These are phyloP conservation scores for Phytophthora pisi DNA, from an alignment of 352 stramenopile genomes.

Conservation along the genomic window DNA sequence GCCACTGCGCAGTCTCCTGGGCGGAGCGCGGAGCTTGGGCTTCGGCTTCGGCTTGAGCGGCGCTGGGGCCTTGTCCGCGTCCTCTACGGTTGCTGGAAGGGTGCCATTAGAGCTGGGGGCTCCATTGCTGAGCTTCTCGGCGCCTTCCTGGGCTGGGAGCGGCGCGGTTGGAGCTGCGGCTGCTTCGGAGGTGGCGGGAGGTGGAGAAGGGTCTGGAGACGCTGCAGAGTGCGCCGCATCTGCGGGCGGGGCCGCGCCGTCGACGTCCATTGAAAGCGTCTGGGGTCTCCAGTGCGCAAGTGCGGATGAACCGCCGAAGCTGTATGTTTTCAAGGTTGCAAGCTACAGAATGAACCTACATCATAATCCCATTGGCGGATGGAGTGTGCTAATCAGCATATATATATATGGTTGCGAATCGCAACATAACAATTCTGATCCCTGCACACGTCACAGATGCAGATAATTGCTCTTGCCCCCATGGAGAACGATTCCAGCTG, in stretches of 20 bases:
- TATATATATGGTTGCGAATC: too few relatives aligned
- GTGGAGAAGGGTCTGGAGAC: neutral
- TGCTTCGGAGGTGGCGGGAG: neutral
- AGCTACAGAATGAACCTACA: neutral
- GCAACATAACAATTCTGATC: neutral
- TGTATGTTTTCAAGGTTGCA: conserved; percentile 20
- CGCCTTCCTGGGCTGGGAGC: neutral
- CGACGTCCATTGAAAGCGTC: conserved; percentile 19
- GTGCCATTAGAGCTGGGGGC: conserved; percentile 5
- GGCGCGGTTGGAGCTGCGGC: neutral
- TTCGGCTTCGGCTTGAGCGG: conserved; percentile 28
- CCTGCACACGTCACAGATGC: conserved; percentile 18
- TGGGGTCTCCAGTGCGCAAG: conserved; percentile 5
- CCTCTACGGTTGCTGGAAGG: neutral
- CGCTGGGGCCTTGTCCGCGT: conserved; percentile 6
- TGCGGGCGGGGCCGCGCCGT: conserved; percentile 6
- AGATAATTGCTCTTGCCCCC: neutral
- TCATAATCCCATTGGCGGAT: neutral
- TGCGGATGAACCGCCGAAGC: neutral
- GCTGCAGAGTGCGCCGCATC: conserved; percentile 5
- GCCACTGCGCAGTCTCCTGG: conserved; percentile 54
- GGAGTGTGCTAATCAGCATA: too few relatives aligned
- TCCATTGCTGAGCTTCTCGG: conserved; percentile 18
- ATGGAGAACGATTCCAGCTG: conserved; percentile 17
- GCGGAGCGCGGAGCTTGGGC: conserved; percentile 30